Evolutionary conservation across 2,329 filamentous ascomycete genomes (phyloP), one percentile per base, ranked within the genome.

Genomic region (Neophaeococcomyces mojaviensis): DNA sequence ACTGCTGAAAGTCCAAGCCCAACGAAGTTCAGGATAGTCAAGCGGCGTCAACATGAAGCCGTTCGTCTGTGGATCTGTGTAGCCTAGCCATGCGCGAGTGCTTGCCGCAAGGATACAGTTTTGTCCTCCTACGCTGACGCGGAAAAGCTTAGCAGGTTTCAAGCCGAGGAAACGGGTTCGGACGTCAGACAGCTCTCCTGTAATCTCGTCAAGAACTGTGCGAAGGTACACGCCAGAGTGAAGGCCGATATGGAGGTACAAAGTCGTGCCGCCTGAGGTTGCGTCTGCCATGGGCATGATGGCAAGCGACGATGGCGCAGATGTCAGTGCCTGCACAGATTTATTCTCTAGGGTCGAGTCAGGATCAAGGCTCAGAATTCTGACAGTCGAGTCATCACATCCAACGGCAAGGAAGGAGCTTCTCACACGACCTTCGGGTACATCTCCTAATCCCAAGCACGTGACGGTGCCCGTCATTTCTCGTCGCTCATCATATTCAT

Each of bases 251-350:
- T 99, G 92, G 4, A 98, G 78, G 61, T 95, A 97, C 3, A 95
- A 75, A 0, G 90, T 94, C 9, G 82, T 86, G 15, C 88, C 88
- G 19, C 88, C 88, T 1, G 86, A 88, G 2, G 86, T 87, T 1
- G 90, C 94, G 64, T 99, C 92, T 12, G 87, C 79, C 90, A 98
- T 98, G 6, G 88, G 77, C 74, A 96, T 94, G 56, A 98, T 94
- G 31, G 84, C 84, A 35, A 98, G 70, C 1, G 88, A 82, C 10
- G 88, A 94, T 6, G 92, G 92, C 0, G 88, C 84, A 2, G 90
- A 89, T 2, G 89, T 94, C 52, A 97, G 69, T 13, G 89, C 90
- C 65, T 97, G 92, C 2, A 98, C 86, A 3, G 88, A 96, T 61
- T 94, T 94, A 64, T 84, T 92, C 64, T 95, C 88, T 9, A 98